These are phyloP conservation scores for Naganishia sp. DNA, from an alignment of 1,284 basidiomycete species.

Conservation along the genomic window DNA sequence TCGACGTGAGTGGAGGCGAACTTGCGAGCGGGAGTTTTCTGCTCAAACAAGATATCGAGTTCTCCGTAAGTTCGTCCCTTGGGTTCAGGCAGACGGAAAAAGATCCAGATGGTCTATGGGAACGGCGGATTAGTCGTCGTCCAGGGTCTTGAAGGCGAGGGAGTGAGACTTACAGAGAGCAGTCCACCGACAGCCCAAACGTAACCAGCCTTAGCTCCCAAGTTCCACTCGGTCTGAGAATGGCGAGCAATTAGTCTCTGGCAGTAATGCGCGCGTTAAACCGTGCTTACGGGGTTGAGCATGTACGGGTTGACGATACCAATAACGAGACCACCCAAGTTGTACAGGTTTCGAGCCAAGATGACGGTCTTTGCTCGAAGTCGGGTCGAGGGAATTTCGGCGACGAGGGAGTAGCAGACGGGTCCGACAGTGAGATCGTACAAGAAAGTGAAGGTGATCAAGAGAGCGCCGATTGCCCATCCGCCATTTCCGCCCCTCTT, in stretches of 20 bases:
- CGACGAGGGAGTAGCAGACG: conserved; percentile 48
- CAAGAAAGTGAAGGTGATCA: conserved; percentile 44
- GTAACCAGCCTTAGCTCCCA: conserved; percentile 48
- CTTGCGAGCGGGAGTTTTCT: conserved; percentile 47
- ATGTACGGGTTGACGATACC: conserved; percentile 40
- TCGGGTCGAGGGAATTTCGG: conserved; percentile 52
- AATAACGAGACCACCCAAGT: conserved; percentile 45
- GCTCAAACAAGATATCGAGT: conserved; percentile 53
- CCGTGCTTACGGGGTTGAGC: conserved; percentile 39
- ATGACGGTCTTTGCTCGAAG: conserved; percentile 57
- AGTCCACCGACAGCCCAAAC: conserved; percentile 51
- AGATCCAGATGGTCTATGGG: conserved; percentile 33
- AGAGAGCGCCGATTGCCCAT: conserved; percentile 41
- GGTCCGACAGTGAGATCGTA: conserved; percentile 38
- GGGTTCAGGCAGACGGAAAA: conserved; percentile 51
- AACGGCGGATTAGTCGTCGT: not conserved
- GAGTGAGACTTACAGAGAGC: conserved; percentile 36
- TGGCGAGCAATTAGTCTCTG: conserved; percentile 15
- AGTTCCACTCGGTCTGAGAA: conserved; percentile 39
- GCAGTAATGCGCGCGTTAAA: conserved; percentile 5
- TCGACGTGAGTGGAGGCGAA: conserved; percentile 49
- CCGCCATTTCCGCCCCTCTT: conserved; percentile 33
- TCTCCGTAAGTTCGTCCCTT: conserved; percentile 53
- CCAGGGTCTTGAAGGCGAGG: too few species aligned
- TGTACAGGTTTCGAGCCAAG: conserved; percentile 53